A percentile compares a stretch with the other conserved stretches of the same genome.
Evolutionary conservation across 495 filamentous ascomycete genomes (phyloP).

Genomic region (Hypoxylon lenormandii): DNA sequence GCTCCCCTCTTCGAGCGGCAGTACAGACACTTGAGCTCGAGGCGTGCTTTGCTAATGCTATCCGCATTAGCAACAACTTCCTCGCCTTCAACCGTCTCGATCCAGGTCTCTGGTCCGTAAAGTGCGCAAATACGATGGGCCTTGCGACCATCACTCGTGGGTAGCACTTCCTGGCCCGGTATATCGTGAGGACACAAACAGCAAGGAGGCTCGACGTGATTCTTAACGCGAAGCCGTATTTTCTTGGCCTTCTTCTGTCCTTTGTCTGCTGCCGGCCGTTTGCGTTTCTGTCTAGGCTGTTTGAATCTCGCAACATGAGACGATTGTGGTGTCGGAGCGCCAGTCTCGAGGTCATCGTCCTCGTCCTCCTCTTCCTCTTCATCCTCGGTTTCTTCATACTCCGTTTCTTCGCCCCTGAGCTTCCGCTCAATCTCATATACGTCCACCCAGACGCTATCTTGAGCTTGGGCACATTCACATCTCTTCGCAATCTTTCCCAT

Average conservation of each 20-base stretch:
- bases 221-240: slow-evolving; percentile 75
- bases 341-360: slow-evolving; percentile 62
- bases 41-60: slow-evolving; percentile 83
- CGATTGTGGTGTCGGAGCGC: slow-evolving; percentile 80
- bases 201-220: slow-evolving; percentile 83
- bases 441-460: slow-evolving; percentile 98
- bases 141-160: slow-evolving; percentile 86
- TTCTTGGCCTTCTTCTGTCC: slow-evolving; percentile 75
- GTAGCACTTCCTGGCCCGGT: slow-evolving; percentile 81
- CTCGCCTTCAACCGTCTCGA: slow-evolving; percentile 74
- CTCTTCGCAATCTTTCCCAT: slow-evolving; percentile 98
- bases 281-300: slow-evolving; percentile 70
- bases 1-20: slow-evolving; percentile 93
- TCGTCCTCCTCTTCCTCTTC: slow-evolving; percentile 78
- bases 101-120: slow-evolving; percentile 91
- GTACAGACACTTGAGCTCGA: slow-evolving; percentile 92
- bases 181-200: slow-evolving; percentile 93
- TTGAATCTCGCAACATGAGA: slow-evolving; percentile 59
- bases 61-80: slow-evolving; percentile 82
- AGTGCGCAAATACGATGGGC: slow-evolving; percentile 90
- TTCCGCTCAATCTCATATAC: slow-evolving; percentile 94
- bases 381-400: slow-evolving; percentile 86
- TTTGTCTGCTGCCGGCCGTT: slow-evolving; percentile 53
- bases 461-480: slow-evolving; percentile 84
- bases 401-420: slow-evolving; percentile 88